Evolutionary conservation across 345 rosid genomes (phyloP).

Genomic region (Durio zibethinus): DNA sequence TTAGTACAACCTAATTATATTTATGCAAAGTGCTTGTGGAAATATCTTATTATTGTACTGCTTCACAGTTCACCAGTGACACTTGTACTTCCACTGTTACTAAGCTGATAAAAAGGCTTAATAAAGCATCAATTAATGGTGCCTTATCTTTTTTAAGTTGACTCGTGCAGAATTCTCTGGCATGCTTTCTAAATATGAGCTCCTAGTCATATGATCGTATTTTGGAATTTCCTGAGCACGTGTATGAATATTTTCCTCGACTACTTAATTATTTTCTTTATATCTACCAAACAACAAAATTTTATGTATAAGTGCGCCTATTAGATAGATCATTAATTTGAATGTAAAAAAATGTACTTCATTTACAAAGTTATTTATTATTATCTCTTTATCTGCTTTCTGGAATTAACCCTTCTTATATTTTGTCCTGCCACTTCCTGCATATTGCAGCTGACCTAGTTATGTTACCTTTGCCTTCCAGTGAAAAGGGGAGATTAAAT

Average conservation of each 20-base stretch:
- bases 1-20: neutral
- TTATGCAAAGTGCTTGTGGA: conserved; percentile 13
- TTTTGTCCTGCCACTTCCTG: neutral
- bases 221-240: neutral
- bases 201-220: conserved; percentile 19
- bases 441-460: neutral
- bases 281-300: too few relatives aligned
- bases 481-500: neutral
- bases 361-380: neutral
- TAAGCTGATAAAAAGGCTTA: neutral
- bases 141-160: conserved; percentile 15
- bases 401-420: neutral
- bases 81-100: conserved; percentile 25
- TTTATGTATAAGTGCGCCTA: neutral
- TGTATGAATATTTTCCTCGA: neutral
- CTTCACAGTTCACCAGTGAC: neutral
- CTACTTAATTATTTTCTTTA: neutral
- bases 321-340: neutral
- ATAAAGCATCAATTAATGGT: neutral
- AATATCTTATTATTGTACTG: conserved; percentile 1
- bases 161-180: conserved; percentile 13
- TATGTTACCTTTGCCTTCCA: neutral
- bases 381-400: neutral
- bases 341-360: neutral
- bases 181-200: conserved; percentile 15